Conservation (phyloP, 2,329 filamentous ascomycete species). For the Pyricularia sp. region DNA sequence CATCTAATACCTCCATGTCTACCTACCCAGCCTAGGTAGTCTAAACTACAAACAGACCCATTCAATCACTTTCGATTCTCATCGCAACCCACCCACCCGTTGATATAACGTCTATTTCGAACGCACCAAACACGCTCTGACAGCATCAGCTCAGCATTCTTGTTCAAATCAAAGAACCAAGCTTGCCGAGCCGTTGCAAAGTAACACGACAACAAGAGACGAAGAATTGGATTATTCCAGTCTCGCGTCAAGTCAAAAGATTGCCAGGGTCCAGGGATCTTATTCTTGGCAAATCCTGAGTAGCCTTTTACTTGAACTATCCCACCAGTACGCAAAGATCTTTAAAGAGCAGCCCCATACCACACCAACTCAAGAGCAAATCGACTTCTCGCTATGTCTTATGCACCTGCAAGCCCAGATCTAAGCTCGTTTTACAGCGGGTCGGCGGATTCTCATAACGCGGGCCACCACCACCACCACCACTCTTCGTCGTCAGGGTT, state of each 20-base stretch:
- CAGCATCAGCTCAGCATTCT: not conserved
- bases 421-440: constrained; percentile 4
- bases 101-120: not conserved
- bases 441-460: not conserved
- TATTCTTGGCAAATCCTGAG: not conserved
- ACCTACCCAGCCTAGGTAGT: not conserved
- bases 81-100: not conserved
- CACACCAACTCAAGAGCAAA: not conserved
- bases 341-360: not conserved
- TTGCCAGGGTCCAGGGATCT: not conserved
- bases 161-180: not conserved
- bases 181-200: not conserved
- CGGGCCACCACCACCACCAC: not conserved
- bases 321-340: not conserved
- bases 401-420: constrained; percentile 5
- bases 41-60: not conserved
- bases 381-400: constrained; percentile 1
- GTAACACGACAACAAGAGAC: not conserved
- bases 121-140: not conserved
- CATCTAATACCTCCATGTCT: not conserved
- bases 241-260: not conserved
- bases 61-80: not conserved
- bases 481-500: not conserved
- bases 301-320: not conserved
- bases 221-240: not conserved